phyloP scores from a whole-genome alignment of 2,329 filamentous ascomycete species.

The Sclerotinia trifoliorum region DNA sequence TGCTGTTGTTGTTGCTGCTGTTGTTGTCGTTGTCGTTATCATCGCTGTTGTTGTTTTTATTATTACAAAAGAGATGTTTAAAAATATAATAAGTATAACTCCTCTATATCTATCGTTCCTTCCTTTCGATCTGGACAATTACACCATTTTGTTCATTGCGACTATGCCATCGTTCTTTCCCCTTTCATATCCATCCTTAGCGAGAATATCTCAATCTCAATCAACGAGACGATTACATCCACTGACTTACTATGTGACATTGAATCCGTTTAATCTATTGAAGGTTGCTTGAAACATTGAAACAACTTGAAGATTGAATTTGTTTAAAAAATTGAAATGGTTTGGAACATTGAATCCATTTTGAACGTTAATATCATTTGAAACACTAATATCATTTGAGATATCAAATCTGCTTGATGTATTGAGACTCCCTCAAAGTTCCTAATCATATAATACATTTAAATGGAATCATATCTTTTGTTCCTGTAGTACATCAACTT shows the following conservation, averaged over 20 bases:
- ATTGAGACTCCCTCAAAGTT: too few species aligned
- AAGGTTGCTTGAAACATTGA: not conserved
- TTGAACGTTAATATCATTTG: too few species aligned
- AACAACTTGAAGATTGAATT: not conserved
- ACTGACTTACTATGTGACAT: not conserved
- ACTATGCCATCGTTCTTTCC: not conserved
- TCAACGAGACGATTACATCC: not conserved
- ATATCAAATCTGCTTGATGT: too few species aligned
- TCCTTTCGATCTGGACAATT: not conserved
- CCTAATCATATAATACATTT: too few species aligned
- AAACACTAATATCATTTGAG: too few species aligned
- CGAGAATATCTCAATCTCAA: not conserved
- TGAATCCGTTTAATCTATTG: not conserved
- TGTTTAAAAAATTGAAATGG: too few species aligned
- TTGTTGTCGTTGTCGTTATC: not conserved
- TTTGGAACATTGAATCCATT: too few species aligned
- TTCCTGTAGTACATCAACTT: too few species aligned
- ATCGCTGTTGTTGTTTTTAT: not conserved
- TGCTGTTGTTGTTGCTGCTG: too few species aligned
- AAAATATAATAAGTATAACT: not conserved
- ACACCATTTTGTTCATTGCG: not conserved
- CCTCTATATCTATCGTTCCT: not conserved
- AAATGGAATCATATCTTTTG: too few species aligned
- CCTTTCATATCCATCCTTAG: not conserved
- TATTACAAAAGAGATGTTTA: not conserved